phyloP scores from a whole-genome alignment of 371 early-diverging fungal genomes.

The Mucor mucedo region DNA sequence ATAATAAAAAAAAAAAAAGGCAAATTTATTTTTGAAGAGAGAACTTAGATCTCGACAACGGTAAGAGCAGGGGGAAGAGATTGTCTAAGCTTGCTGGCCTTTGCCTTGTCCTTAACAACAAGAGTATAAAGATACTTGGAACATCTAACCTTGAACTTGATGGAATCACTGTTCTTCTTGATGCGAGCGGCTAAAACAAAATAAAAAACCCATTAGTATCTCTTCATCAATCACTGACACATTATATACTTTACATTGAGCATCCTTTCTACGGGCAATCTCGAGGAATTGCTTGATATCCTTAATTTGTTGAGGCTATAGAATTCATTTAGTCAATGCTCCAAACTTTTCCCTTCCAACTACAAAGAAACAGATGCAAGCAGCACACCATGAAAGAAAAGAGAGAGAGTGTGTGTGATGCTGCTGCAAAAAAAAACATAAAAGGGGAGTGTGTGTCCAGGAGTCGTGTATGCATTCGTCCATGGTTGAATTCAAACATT shows the following conservation, averaged over 20 bases:
- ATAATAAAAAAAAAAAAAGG: neutral
- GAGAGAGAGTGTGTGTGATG: neutral
- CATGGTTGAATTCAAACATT: neutral
- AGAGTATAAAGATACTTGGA: constrained; percentile 97
- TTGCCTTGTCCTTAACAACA: constrained; percentile 92
- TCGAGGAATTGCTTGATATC: constrained; percentile 99
- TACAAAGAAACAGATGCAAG: too few relatives aligned
- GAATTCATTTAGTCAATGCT: too few relatives aligned
- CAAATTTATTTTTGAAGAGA: neutral
- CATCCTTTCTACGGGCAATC: constrained; percentile 96
- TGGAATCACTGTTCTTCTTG: constrained; percentile 94
- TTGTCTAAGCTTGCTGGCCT: constrained; percentile 96
- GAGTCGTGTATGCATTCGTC: neutral
- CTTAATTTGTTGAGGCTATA: constrained; percentile 94
- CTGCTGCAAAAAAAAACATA: neutral
- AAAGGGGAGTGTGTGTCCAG: neutral
- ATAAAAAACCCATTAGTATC: too few relatives aligned
- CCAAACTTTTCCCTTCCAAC: too few relatives aligned
- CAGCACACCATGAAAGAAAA: too few relatives aligned
- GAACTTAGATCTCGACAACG: constrained; percentile 17
- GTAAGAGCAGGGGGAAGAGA: constrained; percentile 74
- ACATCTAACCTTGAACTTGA: constrained; percentile 99
- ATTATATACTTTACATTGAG: constrained; percentile 35
- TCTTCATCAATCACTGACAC: neutral
- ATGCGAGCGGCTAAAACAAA: constrained; percentile 79